These are phyloP conservation scores for Talaromyces sp. DNA, from an alignment of 2,329 filamentous ascomycete genomes.

Conservation along the genomic window DNA sequence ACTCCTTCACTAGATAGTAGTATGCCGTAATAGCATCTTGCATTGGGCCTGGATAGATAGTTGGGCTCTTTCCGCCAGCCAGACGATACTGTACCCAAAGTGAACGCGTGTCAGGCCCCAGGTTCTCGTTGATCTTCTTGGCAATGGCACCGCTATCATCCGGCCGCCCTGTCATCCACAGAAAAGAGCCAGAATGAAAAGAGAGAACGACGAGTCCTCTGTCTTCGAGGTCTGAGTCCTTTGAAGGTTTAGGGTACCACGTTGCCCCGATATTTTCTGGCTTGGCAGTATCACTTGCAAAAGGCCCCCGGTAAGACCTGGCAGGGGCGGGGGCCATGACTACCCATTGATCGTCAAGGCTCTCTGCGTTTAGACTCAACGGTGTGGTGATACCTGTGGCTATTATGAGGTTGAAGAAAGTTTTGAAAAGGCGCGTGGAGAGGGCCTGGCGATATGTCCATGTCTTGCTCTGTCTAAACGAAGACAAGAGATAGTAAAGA, in stretches of 20 bases:
- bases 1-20: constrained; percentile 20
- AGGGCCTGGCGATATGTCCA: constrained; percentile 19
- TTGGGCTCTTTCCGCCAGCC: constrained; percentile 13
- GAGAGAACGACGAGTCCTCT: constrained; percentile 14
- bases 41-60: constrained; percentile 22
- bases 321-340: constrained; percentile 8
- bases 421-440: constrained; percentile 6
- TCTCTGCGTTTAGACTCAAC: constrained; percentile 11
- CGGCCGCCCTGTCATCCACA: constrained; percentile 13
- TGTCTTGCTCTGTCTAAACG: constrained; percentile 10
- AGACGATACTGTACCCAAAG: constrained; percentile 21
- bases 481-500: constrained; percentile 1
- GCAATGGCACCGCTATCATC: constrained; percentile 1
- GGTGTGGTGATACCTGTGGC: constrained; percentile 12
- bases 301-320: constrained; percentile 6
- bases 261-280: constrained; percentile 15
- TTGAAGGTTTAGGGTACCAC: constrained; percentile 14
- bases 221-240: constrained; percentile 6
- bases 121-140: constrained; percentile 10
- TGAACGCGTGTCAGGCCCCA: constrained; percentile 7
- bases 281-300: constrained; percentile 10
- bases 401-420: constrained; percentile 10
- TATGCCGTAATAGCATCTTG: constrained; percentile 30
- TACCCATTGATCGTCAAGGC: constrained; percentile 15
- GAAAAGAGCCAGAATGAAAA: constrained; percentile 18